Conservation (phyloP, 2,329 filamentous ascomycete species). For the Fusarium secorum region DNA sequence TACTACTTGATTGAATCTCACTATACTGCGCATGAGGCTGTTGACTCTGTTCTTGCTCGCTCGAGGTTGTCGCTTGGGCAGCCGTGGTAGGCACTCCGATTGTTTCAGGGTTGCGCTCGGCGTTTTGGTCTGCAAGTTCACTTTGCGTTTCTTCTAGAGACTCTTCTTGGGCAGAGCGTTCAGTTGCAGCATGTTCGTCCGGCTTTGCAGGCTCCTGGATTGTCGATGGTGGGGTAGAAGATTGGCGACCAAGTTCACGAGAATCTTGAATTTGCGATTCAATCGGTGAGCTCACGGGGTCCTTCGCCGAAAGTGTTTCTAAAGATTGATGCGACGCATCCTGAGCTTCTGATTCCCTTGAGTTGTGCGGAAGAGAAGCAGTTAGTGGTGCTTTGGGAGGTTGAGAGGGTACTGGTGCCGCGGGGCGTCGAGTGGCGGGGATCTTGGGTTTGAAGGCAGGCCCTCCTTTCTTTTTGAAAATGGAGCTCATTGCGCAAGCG, state of each 20-base stretch:
- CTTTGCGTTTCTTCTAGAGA: neutral
- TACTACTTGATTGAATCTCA: neutral
- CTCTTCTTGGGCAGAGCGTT: neutral
- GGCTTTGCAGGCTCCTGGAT: slow-evolving; percentile 25
- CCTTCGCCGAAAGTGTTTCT: neutral
- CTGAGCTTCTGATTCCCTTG: slow-evolving; percentile 24
- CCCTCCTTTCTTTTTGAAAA: slow-evolving; percentile 72
- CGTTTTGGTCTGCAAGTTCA: neutral
- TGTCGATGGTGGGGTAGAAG: slow-evolving; percentile 36
- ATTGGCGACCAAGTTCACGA: slow-evolving; percentile 23
- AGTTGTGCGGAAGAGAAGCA: slow-evolving; percentile 18
- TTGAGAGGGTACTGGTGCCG: slow-evolving; percentile 47
- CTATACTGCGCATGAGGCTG: neutral
- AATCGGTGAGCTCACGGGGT: neutral
- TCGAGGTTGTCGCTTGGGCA: slow-evolving; percentile 4
- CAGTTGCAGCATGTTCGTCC: slow-evolving; percentile 4
- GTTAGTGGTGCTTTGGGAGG: slow-evolving; percentile 27
- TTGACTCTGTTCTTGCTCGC: slow-evolving; percentile 10
- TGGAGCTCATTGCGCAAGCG: slow-evolving; percentile 64
- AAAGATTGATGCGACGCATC: slow-evolving; percentile 1
- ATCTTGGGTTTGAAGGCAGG: slow-evolving; percentile 76
- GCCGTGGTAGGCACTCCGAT: neutral
- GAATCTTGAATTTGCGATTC: slow-evolving; percentile 18
- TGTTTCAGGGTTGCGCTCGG: neutral
- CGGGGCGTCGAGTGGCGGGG: slow-evolving; percentile 60